Evolutionary conservation across 2,329 filamentous ascomycete genomes (phyloP), one percentile per base, ranked within the genome.

Genomic region (Calcarisporium arbuscula): DNA sequence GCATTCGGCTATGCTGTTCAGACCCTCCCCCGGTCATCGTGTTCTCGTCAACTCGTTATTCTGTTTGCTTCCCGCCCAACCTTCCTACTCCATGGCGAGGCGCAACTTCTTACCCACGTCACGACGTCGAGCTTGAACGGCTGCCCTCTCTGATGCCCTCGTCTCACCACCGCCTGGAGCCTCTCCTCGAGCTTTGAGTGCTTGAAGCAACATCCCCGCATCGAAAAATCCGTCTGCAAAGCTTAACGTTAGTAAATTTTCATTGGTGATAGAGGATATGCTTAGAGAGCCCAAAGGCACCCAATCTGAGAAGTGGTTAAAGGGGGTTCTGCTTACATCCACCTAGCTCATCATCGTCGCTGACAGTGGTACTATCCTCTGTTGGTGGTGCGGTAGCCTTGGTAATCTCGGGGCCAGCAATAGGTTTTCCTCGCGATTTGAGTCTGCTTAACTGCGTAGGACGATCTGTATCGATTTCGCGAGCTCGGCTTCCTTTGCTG

Each of bases 201-300:
- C 87, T 57, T 94, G 85, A 17, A 92, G 70, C 5, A 95, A 74
- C 87, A 95, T 94, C 11, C 90, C 90, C 1, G 90, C 88, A 56
- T 96, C 90, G 62, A 96, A 96, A 69, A 96, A 95, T 20, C 90
- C 90, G 68, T 95, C 89, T 95, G 54, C n/a, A 42, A 32, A 36
- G 31, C 33, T 8, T 45, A 25, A n/a, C 4, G 39, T 58, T 49
- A 58, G 62, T 49, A 18, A 23, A 17, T 4, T 22, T 4, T n/a
- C n/a, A n/a, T n/a, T 14, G 9, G 8, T 22, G 9, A 19, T 18
- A 7, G 28, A 19, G 10, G 14, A 7, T 31, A 12, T 8, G 15
- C 12, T 21, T 20, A 12, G n/a, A 21, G 15, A 9, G 10, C 9
- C 8, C 14, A 7, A 11, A 21, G 10, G 5, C 19, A 8, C 28